Evolutionary conservation across 2,329 filamentous ascomycete species (phyloP), one percentile per base, ranked within the genome.

Genomic region (Neofusicoccum umdonicola): DNA sequence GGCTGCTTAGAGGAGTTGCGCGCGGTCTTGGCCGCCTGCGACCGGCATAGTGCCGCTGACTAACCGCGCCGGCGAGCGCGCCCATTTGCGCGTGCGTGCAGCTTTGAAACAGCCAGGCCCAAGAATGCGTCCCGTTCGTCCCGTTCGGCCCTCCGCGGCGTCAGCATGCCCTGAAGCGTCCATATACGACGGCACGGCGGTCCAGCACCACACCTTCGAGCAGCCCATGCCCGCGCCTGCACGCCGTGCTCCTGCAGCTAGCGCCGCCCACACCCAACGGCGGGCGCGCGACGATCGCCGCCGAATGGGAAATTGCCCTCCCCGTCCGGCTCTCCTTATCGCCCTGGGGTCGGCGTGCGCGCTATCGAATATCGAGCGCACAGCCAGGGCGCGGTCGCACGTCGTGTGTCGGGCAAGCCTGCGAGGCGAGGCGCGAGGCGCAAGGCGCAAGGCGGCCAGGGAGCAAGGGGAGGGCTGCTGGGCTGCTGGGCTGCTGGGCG

Each of bases 281-380:
- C 54, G 34, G 22, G 54, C 42, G 27, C 5, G 27, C 27, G 54
- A 45, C 42, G 42, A 37, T 45, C 56, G 56, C 56, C 35, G 13
- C 39, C 22, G n/a, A 58, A 31, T 6, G 42, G 31, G 56, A 60
- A 47, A 47, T 47, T 34, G 27, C 56, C 41, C 42, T 39, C 56
- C 27, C 19, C 37, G 31, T 19, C 27, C n/a, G 35, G 31, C 17
- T 39, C 35, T 15, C 37, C 39, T 17, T 58, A 58, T 58, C 54
- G 54, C 39, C 22, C 12, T 27, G 37, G 34, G 7, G 19, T 56
- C 52, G 15, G n/a, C 51, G 37, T 22, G 52, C 52, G 22, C 52
- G 52, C 52, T 56, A 56, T 58, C 39, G 51, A 54, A 58, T 58
- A 44, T 58, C 44, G 54, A 58, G 15, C 54, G 54, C 54, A 44